Conservation (phyloP, 352 stramenopile genomes). For the Globisporangium polare region DNA sequence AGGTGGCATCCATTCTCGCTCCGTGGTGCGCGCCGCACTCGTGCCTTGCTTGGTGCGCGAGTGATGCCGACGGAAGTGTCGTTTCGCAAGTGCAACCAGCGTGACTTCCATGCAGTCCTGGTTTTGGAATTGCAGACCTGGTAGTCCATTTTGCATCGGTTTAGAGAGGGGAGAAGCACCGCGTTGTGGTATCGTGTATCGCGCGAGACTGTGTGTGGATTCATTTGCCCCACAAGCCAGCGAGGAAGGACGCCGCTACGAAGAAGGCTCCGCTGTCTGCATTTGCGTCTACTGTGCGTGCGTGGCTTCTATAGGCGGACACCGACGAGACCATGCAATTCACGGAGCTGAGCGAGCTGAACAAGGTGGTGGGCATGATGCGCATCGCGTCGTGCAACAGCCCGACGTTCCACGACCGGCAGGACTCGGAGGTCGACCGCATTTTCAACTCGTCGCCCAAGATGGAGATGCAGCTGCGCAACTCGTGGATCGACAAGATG, state of each 20-base stretch:
- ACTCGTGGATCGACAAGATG: constrained; percentile 89
- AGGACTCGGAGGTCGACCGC: constrained; percentile 87
- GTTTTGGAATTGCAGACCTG: neutral
- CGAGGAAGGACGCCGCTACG: neutral
- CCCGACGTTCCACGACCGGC: constrained; percentile 85
- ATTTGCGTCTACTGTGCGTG: neutral
- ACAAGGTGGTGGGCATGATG: constrained; percentile 81
- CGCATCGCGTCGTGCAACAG: constrained; percentile 78
- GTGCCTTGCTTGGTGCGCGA: no score
- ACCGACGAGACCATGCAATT: constrained; percentile 67
- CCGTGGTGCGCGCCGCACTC: no score
- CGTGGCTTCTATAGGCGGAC: neutral
- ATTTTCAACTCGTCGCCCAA: constrained; percentile 90
- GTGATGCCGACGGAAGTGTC: neutral
- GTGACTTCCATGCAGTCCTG: neutral
- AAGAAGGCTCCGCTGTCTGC: neutral
- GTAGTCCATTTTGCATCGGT: neutral
- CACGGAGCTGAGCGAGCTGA: constrained; percentile 85
- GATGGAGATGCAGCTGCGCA: constrained; percentile 81
- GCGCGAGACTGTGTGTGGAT: neutral
- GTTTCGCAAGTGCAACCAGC: neutral
- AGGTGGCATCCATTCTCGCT: neutral
- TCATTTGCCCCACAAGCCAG: neutral
- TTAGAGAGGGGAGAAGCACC: neutral
- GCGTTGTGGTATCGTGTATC: neutral